Evolutionary conservation across 768 basidiomycete species (phyloP).

Genomic region (Macrolepiota dolichaula): DNA sequence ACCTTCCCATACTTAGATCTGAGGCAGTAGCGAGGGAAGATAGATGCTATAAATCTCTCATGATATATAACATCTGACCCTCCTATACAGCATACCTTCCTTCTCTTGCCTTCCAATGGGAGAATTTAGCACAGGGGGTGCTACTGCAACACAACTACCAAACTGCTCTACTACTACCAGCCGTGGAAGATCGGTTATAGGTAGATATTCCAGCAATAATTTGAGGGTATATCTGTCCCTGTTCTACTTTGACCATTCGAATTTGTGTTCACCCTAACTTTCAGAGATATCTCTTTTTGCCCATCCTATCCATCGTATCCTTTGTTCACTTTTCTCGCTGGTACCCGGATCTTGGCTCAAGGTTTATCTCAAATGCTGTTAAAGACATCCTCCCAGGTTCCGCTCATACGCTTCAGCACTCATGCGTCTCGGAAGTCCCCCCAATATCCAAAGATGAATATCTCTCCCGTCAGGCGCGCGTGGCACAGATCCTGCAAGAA

Average conservation of each 20-base stretch:
- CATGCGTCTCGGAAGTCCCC: slow-evolving; percentile 20
- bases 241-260: not conserved
- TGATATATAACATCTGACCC: not conserved
- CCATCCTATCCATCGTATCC: not conserved
- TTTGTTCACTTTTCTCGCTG: not conserved
- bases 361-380: not conserved
- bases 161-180: not conserved
- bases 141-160: not conserved
- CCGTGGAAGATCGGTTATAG: not conserved
- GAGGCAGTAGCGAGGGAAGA: no score
- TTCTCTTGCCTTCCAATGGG: not conserved
- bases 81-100: not conserved
- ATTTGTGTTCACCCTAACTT: not conserved
- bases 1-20: not conserved
- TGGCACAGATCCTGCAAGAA: slow-evolving; percentile 46
- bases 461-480: slow-evolving; percentile 45
- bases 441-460: slow-evolving; percentile 48
- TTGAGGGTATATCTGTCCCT: not conserved
- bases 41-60: no score
- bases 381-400: not conserved
- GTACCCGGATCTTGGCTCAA: not conserved
- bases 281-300: not conserved
- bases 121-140: not conserved
- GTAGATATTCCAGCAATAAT: not conserved
- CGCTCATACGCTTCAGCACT: slow-evolving; percentile 32